Conservation (phyloP, 441 rosid genomes). For the Euphorbia celastroides region DNA sequence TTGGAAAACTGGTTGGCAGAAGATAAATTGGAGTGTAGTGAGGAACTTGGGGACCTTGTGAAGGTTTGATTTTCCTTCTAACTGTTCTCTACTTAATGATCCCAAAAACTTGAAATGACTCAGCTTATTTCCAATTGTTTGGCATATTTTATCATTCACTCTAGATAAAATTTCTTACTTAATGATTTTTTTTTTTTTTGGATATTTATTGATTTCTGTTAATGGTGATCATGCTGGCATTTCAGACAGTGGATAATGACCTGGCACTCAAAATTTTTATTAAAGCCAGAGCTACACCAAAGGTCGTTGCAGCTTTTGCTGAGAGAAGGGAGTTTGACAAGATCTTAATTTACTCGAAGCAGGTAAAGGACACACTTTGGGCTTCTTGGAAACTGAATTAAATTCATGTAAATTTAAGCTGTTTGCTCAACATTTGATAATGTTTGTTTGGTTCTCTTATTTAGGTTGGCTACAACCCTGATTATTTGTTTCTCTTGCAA, state of each 20-base stretch:
- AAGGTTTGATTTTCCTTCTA: conserved; percentile 48
- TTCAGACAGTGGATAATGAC: conserved; percentile 99
- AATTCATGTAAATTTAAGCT: background rate
- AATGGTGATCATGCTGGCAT: conserved; percentile 12
- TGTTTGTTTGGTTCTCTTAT: conserved; percentile 6
- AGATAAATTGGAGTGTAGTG: conserved; percentile 98
- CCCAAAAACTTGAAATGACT: no score
- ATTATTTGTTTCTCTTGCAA: conserved; percentile 98
- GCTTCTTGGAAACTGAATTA: background rate
- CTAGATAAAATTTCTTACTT: no score
- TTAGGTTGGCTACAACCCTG: conserved; percentile 99
- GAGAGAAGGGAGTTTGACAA: conserved; percentile 99
- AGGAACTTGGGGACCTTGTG: conserved; percentile 99
- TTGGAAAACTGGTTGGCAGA: conserved; percentile 99
- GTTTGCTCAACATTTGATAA: background rate
- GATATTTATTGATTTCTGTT: background rate
- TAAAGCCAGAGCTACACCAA: conserved; percentile 99
- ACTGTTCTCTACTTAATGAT: background rate
- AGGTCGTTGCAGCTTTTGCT: conserved; percentile 99
- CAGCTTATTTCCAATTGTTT: background rate
- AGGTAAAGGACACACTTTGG: conserved; percentile 39
- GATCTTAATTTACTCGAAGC: conserved; percentile 95
- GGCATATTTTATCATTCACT: background rate
- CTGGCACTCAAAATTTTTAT: conserved; percentile 95
- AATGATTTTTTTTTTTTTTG: no score